Conservation (phyloP, 1,284 basidiomycete species). For the Ceratobasidium theobromae region DNA sequence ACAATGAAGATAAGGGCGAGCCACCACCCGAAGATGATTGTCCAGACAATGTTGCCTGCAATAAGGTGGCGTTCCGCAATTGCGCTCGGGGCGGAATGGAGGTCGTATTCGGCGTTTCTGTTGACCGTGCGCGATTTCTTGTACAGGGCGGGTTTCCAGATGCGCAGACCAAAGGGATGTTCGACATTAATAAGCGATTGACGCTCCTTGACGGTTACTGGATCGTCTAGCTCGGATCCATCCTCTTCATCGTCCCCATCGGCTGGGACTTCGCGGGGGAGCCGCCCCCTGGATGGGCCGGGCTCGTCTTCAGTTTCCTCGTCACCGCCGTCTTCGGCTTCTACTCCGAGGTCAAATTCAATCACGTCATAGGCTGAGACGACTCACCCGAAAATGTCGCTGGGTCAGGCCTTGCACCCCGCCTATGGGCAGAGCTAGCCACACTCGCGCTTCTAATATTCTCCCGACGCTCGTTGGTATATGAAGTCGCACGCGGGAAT, state of each 20-base stretch:
- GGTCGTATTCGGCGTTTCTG: conserved; percentile 90
- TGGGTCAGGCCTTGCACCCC: background rate
- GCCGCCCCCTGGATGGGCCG: conserved; percentile 38
- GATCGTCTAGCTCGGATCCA: conserved; percentile 61
- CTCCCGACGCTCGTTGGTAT: conserved; percentile 12
- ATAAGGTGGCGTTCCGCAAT: conserved; percentile 88
- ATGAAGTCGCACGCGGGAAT: conserved; percentile 5
- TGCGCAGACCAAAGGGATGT: conserved; percentile 98
- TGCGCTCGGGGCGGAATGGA: conserved; percentile 90
- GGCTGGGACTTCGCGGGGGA: conserved; percentile 7
- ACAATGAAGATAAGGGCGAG: conserved; percentile 71
- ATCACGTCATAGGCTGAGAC: conserved; percentile 9
- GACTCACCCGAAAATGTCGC: conserved; percentile 15
- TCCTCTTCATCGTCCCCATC: conserved; percentile 31
- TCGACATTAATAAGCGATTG: conserved; percentile 99
- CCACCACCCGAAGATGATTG: conserved; percentile 88
- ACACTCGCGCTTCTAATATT: conserved; percentile 31
- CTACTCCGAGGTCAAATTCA: conserved; percentile 23
- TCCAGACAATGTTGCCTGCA: conserved; percentile 94
- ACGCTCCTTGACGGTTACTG: conserved; percentile 92
- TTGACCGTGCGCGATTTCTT: conserved; percentile 97
- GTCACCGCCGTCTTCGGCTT: conserved; percentile 42
- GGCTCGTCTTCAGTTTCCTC: conserved; percentile 46
- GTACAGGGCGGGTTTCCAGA: conserved; percentile 99
- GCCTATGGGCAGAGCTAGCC: conserved; percentile 13